These are phyloP conservation scores for Apophysomyces elegans DNA, from an alignment of 371 early-diverging fungal species.

Conservation along the genomic window DNA sequence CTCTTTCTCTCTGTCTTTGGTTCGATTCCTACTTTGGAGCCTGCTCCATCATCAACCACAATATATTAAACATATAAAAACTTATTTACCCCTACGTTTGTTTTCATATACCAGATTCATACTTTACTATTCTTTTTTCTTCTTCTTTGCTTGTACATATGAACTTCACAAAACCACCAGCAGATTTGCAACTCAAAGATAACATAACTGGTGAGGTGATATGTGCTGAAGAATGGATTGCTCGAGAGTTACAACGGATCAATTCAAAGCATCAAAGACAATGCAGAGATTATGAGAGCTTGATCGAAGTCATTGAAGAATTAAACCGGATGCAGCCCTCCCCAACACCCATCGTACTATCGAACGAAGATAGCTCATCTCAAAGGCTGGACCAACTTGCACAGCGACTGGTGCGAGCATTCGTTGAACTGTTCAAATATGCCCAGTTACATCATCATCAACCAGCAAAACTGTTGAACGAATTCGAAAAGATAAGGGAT, in stretches of 20 bases:
- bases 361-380: slow-evolving; percentile 7
- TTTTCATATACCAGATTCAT: no score
- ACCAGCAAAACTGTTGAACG: slow-evolving; percentile 15
- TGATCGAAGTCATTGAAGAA: slow-evolving; percentile 37
- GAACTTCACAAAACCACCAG: not conserved
- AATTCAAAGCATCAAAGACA: slow-evolving; percentile 38
- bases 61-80: no score
- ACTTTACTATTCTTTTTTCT: no score
- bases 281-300: slow-evolving; percentile 31
- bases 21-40: no score
- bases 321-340: slow-evolving; percentile 23
- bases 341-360: slow-evolving; percentile 7
- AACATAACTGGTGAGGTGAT: slow-evolving; percentile 17
- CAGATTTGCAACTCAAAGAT: slow-evolving; percentile 18
- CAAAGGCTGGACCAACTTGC: not conserved
- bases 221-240: slow-evolving; percentile 41
- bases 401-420: slow-evolving; percentile 12
- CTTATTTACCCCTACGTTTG: no score
- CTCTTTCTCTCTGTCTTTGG: no score
- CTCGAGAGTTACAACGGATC: slow-evolving; percentile 35
- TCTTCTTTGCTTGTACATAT: not conserved
- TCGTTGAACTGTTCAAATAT: slow-evolving; percentile 16
- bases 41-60: no score
- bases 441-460: slow-evolving; percentile 15
- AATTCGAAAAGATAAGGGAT: slow-evolving; percentile 14